These are phyloP conservation scores for Penicillium argentinense DNA, from an alignment of 495 filamentous ascomycete genomes.

Conservation along the genomic window DNA sequence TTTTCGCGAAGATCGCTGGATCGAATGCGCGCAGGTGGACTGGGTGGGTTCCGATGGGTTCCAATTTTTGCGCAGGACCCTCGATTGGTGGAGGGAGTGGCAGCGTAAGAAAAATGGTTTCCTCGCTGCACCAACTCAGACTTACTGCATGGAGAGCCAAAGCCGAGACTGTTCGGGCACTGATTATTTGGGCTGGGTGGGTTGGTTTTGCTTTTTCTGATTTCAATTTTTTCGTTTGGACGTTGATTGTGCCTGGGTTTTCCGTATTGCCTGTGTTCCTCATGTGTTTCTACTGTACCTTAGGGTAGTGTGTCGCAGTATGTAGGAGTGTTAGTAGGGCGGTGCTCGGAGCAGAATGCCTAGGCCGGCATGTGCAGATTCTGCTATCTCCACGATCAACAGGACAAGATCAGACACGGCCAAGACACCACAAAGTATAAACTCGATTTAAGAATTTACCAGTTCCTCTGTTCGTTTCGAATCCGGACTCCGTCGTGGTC, in stretches of 20 bases:
- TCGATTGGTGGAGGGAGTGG: no score
- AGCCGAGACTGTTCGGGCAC: slow-evolving; percentile 13
- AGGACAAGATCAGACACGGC: no score
- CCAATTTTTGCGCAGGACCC: slow-evolving; percentile 17
- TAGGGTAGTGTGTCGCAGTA: no score
- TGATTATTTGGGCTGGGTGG: background rate
- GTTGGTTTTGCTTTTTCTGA: background rate
- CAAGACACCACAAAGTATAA: slow-evolving; percentile 1
- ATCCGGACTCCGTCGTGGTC: no score
- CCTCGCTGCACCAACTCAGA: slow-evolving; percentile 3
- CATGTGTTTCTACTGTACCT: background rate
- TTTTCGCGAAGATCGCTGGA: slow-evolving; percentile 26
- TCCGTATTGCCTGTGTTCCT: background rate
- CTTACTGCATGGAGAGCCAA: slow-evolving; percentile 14
- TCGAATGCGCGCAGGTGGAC: slow-evolving; percentile 18
- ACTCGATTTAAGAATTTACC: background rate
- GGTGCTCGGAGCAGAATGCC: slow-evolving; percentile 9
- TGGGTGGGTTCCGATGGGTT: slow-evolving; percentile 15
- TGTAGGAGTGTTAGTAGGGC: background rate
- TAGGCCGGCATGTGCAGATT: slow-evolving; percentile 21
- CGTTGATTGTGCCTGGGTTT: background rate
- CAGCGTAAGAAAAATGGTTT: slow-evolving; percentile 3
- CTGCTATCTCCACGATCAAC: slow-evolving; percentile 7
- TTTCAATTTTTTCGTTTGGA: background rate
- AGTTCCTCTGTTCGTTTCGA: no score